Conservation (phyloP, 345 rosid genomes). For the Viola odorata region DNA sequence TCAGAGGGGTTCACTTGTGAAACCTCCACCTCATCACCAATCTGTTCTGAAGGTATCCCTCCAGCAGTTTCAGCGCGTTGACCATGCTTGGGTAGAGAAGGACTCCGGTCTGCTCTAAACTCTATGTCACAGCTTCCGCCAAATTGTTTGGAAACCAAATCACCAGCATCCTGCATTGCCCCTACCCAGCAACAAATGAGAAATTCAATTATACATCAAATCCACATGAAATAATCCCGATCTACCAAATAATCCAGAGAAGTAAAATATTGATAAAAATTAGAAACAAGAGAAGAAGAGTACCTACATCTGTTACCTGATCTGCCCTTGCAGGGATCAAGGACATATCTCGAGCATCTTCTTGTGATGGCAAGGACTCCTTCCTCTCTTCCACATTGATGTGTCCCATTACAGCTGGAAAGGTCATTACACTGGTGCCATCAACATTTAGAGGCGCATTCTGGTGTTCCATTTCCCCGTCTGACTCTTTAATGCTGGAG, state of each 20-base stretch:
- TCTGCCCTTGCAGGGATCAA: constrained; percentile 45
- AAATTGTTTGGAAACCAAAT: constrained; percentile 38
- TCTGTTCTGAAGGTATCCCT: constrained; percentile 14
- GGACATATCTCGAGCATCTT: constrained; percentile 36
- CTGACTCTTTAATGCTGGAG: constrained; percentile 23
- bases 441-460: constrained; percentile 1
- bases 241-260: constrained; percentile 11
- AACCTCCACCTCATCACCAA: constrained; percentile 17
- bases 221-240: constrained; percentile 15
- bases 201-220: constrained; percentile 47
- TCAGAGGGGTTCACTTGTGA: constrained; percentile 26
- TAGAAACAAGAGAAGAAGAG: constrained; percentile 39
- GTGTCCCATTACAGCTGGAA: constrained; percentile 25
- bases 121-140: constrained; percentile 23
- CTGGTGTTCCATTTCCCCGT: constrained; percentile 28
- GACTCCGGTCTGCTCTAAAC: constrained; percentile 17
- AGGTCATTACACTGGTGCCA: constrained; percentile 20
- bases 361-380: constrained; percentile 31
- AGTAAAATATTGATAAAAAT: neutral
- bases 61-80: constrained; percentile 23
- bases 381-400: constrained; percentile 24
- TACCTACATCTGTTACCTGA: constrained; percentile 81
- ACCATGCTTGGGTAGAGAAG: constrained; percentile 5
- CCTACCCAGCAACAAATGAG: constrained; percentile 91
- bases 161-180: constrained; percentile 83